Evolutionary conservation across 768 basidiomycete species (phyloP).

Genomic region (Pulveroboletus sp.): DNA sequence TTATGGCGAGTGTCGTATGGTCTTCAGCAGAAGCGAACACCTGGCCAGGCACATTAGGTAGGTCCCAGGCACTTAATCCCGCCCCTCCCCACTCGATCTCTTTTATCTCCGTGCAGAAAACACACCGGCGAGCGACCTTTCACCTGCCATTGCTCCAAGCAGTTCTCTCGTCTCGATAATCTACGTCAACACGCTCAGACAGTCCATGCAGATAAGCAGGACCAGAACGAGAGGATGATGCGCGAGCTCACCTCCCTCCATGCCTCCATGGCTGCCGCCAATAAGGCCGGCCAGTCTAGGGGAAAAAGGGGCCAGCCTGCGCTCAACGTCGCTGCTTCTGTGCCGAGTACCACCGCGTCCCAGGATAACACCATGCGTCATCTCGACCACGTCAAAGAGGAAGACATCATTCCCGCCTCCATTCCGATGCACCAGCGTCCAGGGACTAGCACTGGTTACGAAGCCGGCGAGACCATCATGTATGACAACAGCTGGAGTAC

Average conservation of each 20-base stretch:
- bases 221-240: conserved; percentile 89
- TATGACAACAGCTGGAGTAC: conserved; percentile 34
- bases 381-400: conserved; percentile 38
- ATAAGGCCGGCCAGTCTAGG: conserved; percentile 36
- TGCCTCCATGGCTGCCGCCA: conserved; percentile 65
- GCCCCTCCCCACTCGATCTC: conserved; percentile 19
- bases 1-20: conserved; percentile 94
- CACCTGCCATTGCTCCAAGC: conserved; percentile 90
- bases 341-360: conserved; percentile 1
- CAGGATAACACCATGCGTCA: conserved; percentile 18
- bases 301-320: conserved; percentile 36
- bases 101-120: conserved; percentile 55
- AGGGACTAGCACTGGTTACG: conserved; percentile 72
- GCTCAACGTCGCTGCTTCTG: neutral
- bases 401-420: conserved; percentile 30
- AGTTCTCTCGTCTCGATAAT: conserved; percentile 95
- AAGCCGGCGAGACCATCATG: conserved; percentile 38
- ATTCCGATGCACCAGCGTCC: conserved; percentile 48
- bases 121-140: conserved; percentile 98
- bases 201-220: conserved; percentile 91
- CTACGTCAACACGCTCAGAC: conserved; percentile 96
- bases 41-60: conserved; percentile 93
- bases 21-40: conserved; percentile 94
- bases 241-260: conserved; percentile 81
- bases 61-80: conserved; percentile 30